phyloP scores from a whole-genome alignment of 2,329 filamentous ascomycete species.

The Trichothecium roseum region DNA sequence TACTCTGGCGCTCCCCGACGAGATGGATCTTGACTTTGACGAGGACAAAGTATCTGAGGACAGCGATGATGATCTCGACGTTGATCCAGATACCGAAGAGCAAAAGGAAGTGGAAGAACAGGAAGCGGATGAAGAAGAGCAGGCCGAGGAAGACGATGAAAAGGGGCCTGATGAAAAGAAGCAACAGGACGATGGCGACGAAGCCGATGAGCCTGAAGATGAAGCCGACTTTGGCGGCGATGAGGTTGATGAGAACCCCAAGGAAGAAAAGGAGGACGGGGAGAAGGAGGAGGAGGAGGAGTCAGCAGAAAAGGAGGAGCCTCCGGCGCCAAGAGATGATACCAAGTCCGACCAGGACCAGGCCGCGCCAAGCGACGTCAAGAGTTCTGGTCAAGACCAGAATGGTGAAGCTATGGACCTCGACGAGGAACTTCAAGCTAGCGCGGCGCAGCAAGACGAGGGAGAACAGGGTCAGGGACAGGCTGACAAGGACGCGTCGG shows the following conservation, averaged over 20 bases:
- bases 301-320: constrained; percentile 23
- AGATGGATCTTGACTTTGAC: constrained; percentile 77
- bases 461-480: constrained; percentile 56
- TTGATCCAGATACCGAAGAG: constrained; percentile 44
- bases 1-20: constrained; percentile 73
- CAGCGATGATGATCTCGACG: constrained; percentile 48
- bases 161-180: constrained; percentile 27
- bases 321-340: constrained; percentile 31
- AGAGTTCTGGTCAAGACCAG: constrained; percentile 54
- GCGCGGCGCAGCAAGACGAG: constrained; percentile 53
- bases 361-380: constrained; percentile 51
- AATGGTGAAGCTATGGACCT: constrained; percentile 53
- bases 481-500: constrained; percentile 51
- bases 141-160: constrained; percentile 32
- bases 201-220: constrained; percentile 39
- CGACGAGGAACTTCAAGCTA: constrained; percentile 48
- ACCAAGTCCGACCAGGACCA: constrained; percentile 48
- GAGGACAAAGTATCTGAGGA: constrained; percentile 46
- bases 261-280: constrained; percentile 36
- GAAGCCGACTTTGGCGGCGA: constrained; percentile 28
- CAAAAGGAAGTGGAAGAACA: constrained; percentile 26
- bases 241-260: constrained; percentile 36
- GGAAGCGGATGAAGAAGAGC: constrained; percentile 38
- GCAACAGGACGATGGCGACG: constrained; percentile 39
- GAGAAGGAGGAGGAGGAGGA: constrained; percentile 43